Evolutionary conservation across 345 rosid species (phyloP).

Genomic region (Eucalyptus rudis): DNA sequence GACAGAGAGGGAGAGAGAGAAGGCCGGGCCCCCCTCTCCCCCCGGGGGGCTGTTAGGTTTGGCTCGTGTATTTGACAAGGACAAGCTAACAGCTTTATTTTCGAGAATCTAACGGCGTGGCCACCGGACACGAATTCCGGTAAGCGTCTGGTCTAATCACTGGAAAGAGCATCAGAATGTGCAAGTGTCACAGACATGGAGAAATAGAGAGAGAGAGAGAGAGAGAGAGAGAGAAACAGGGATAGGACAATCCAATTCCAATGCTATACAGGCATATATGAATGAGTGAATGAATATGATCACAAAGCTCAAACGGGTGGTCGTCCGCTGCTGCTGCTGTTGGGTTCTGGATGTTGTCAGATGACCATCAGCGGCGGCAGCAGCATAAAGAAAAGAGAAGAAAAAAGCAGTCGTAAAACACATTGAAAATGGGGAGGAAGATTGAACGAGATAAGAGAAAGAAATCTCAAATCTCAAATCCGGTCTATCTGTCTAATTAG

Average conservation of each 20-base stretch:
- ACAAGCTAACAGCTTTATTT: conserved; percentile 13
- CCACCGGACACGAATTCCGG: conserved; percentile 19
- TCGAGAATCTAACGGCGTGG: conserved; percentile 28
- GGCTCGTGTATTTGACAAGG: conserved; percentile 3
- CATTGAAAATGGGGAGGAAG: background rate
- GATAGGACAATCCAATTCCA: background rate
- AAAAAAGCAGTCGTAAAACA: background rate
- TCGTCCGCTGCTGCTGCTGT: background rate
- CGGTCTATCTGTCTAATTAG: background rate
- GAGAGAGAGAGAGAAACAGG: background rate
- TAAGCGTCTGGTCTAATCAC: conserved; percentile 15
- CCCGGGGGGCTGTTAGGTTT: background rate
- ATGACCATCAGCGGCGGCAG: no score
- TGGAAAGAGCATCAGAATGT: conserved; percentile 3
- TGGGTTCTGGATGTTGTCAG: background rate
- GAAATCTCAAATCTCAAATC: background rate
- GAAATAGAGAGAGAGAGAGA: background rate
- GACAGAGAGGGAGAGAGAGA: background rate
- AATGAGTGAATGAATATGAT: background rate
- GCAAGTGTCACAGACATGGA: background rate
- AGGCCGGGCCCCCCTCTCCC: background rate
- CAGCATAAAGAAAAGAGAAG: no score
- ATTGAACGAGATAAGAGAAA: background rate
- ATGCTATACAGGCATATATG: background rate
- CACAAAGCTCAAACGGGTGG: background rate